phyloP scores from a whole-genome alignment of 257 asterid genomes.

The Capsicum baccatum region DNA sequence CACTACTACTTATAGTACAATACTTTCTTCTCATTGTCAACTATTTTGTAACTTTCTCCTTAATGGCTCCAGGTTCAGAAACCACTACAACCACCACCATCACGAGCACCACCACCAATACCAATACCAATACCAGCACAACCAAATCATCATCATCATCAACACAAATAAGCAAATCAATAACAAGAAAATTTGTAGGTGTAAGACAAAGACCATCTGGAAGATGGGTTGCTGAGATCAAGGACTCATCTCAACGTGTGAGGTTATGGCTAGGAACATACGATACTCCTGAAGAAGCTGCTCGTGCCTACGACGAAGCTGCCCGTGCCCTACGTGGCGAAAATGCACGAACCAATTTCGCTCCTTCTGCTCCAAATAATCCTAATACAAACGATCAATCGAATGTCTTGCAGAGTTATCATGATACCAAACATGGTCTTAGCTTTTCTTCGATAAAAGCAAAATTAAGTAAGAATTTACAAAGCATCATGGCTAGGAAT shows the following conservation, averaged over 20 bases:
- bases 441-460: conserved; percentile 82
- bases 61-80: conserved; percentile 58
- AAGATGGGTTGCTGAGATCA: conserved; percentile 94
- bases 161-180: conserved; percentile 34
- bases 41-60: background rate
- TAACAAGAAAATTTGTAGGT: conserved; percentile 66
- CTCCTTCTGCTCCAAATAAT: conserved; percentile 30
- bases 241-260: conserved; percentile 79
- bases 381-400: conserved; percentile 31
- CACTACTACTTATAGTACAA: background rate
- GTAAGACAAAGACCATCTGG: conserved; percentile 90
- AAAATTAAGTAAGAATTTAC: conserved; percentile 77
- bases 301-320: conserved; percentile 86
- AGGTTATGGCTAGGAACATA: conserved; percentile 91
- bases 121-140: background rate
- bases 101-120: background rate
- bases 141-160: conserved; percentile 30
- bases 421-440: conserved; percentile 47
- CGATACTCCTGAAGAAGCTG: conserved; percentile 92
- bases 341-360: conserved; percentile 80
- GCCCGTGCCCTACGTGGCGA: conserved; percentile 88
- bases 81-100: conserved; percentile 40
- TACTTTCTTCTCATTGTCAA: conserved; percentile 20
- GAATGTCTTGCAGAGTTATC: conserved; percentile 8
- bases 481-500: conserved; percentile 72